Evolutionary conservation across 352 stramenopile genomes (phyloP).

Genomic region (Phytophthora hybrid): DNA sequence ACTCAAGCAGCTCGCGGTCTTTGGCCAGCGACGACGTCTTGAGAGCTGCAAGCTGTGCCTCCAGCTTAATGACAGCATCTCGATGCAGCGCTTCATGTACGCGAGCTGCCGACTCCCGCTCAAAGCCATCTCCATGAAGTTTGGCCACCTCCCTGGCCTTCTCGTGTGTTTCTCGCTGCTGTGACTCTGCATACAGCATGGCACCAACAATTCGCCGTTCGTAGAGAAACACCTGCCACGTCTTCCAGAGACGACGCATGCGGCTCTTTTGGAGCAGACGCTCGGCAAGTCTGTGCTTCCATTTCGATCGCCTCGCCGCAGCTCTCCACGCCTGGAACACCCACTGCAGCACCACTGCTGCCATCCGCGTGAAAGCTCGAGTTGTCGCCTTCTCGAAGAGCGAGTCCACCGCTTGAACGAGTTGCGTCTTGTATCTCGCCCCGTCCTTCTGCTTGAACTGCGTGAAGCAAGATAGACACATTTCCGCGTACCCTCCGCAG

Average conservation of each 20-base stretch:
- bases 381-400: constrained; percentile 69
- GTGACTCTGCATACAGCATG: constrained; percentile 72
- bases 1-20: constrained; percentile 62
- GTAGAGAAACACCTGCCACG: constrained; percentile 68
- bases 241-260: constrained; percentile 51
- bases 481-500: constrained; percentile 69
- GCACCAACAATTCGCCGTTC: constrained; percentile 72
- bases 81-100: constrained; percentile 53
- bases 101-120: constrained; percentile 36
- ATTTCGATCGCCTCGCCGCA: constrained; percentile 43
- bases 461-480: constrained; percentile 77
- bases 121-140: constrained; percentile 76
- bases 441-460: constrained; percentile 70
- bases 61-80: constrained; percentile 50
- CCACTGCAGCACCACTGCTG: constrained; percentile 64
- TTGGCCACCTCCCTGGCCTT: constrained; percentile 56
- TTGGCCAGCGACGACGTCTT: constrained; percentile 46
- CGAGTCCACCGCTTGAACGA: constrained; percentile 66
- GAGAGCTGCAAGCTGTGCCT: constrained; percentile 40
- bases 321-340: constrained; percentile 71
- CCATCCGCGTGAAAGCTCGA: constrained; percentile 66
- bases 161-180: constrained; percentile 56
- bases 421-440: constrained; percentile 71
- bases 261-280: constrained; percentile 33
- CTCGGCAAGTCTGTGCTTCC: constrained; percentile 30